phyloP scores from a whole-genome alignment of 352 stramenopile species.

The Phytophthora pisi region DNA sequence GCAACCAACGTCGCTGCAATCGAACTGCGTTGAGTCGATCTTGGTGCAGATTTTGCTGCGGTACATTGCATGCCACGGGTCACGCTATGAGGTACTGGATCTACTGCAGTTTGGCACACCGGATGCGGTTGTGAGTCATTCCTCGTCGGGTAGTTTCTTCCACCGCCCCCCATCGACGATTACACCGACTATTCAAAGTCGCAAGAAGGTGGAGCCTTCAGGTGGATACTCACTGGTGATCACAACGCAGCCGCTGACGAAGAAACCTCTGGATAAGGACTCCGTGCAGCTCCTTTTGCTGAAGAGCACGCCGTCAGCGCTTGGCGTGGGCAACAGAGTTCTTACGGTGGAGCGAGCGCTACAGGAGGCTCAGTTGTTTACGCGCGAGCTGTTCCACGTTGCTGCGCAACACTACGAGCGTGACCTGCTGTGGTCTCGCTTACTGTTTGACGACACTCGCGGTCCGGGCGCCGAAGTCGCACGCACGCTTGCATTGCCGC shows the following conservation, averaged over 20 bases:
- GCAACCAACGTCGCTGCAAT: conserved; percentile 63
- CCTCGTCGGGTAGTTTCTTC: conserved; percentile 79
- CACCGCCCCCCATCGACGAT: conserved; percentile 50
- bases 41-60: conserved; percentile 80
- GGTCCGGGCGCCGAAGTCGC: conserved; percentile 60
- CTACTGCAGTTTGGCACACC: conserved; percentile 86
- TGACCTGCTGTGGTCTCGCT: conserved; percentile 83
- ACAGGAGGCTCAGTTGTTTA: conserved; percentile 79
- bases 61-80: conserved; percentile 85
- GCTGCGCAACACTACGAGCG: conserved; percentile 85
- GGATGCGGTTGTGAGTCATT: conserved; percentile 83
- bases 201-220: conserved; percentile 21
- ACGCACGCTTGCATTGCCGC: conserved; percentile 51
- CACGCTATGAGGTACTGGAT: conserved; percentile 83
- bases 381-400: conserved; percentile 79
- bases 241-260: conserved; percentile 65
- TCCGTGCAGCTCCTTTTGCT: conserved; percentile 77
- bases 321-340: conserved; percentile 55
- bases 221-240: conserved; percentile 79
- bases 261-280: conserved; percentile 61
- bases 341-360: conserved; percentile 68
- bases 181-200: conserved; percentile 28
- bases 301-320: conserved; percentile 46
- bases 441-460: conserved; percentile 74
- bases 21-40: conserved; percentile 73